Evolutionary conservation across 2,329 filamentous ascomycete species (phyloP).

Genomic region (Epichloe festucae): DNA sequence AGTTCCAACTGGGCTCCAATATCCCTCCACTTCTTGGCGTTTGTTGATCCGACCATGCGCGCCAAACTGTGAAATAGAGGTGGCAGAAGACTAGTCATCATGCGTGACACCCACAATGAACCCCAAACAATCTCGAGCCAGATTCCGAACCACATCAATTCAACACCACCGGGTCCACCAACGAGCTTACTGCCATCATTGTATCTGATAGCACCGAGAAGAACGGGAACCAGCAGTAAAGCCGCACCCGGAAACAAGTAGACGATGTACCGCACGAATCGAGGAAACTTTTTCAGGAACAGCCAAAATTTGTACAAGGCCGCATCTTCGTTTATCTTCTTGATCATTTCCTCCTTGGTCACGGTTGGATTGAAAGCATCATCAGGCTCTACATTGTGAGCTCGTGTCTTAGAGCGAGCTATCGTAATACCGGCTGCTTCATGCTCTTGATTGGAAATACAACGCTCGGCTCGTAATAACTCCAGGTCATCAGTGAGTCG

Average conservation of each 20-base stretch:
- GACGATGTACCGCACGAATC: slow-evolving; percentile 34
- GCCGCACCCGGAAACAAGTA: slow-evolving; percentile 34
- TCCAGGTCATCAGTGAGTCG: slow-evolving; percentile 37
- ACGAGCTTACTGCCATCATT: slow-evolving; percentile 32
- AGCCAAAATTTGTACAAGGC: slow-evolving; percentile 28
- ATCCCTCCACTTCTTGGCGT: slow-evolving; percentile 85
- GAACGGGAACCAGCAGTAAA: slow-evolving; percentile 32
- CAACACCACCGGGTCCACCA: slow-evolving; percentile 57
- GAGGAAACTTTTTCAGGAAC: slow-evolving; percentile 35
- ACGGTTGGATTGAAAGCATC: slow-evolving; percentile 31
- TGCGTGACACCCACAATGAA: slow-evolving; percentile 66
- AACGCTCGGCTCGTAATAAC: slow-evolving; percentile 32
- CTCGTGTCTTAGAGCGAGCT: slow-evolving; percentile 16
- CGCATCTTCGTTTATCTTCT: slow-evolving; percentile 21
- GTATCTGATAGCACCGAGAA: slow-evolving; percentile 29
- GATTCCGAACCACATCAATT: slow-evolving; percentile 81
- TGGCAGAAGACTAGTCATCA: slow-evolving; percentile 38
- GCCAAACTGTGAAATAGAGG: slow-evolving; percentile 38
- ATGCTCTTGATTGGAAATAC: slow-evolving; percentile 31
- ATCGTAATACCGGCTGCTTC: slow-evolving; percentile 12
- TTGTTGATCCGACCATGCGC: slow-evolving; percentile 67
- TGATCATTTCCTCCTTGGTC: slow-evolving; percentile 15
- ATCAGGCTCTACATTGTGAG: slow-evolving; percentile 25
- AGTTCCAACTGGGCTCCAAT: slow-evolving; percentile 77
- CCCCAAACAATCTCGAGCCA: slow-evolving; percentile 94